These are phyloP conservation scores for Inga laurina DNA, from an alignment of 306 rosid species.

Conservation along the genomic window DNA sequence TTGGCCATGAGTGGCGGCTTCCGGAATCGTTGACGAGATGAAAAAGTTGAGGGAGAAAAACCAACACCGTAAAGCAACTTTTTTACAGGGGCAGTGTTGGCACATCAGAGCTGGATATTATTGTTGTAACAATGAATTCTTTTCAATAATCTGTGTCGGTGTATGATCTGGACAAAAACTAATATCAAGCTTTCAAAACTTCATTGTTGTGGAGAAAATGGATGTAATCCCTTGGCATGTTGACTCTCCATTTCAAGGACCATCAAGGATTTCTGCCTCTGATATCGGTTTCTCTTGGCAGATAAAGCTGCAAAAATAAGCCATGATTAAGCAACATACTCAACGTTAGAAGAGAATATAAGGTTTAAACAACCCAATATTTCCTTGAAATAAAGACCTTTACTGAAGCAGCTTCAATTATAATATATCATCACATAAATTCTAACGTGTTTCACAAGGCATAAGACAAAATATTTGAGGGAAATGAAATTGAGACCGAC, in stretches of 20 bases:
- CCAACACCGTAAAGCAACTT: conserved; percentile 26
- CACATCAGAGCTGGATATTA: conserved; percentile 29
- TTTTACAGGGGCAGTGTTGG: conserved; percentile 17
- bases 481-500: not conserved
- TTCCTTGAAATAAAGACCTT: not conserved
- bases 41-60: conserved; percentile 9
- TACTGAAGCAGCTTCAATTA: not conserved
- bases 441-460: not conserved
- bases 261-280: conserved; percentile 91
- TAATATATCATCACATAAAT: not conserved
- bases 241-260: conserved; percentile 94
- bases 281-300: conserved; percentile 86
- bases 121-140: conserved; percentile 21
- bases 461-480: not conserved
- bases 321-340: not conserved
- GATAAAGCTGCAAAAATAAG: conserved; percentile 67
- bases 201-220: conserved; percentile 58
- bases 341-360: conserved; percentile 8
- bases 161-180: conserved; percentile 34
- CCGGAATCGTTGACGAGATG: conserved; percentile 18
- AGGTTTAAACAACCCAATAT: not conserved
- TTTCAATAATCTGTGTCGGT: conserved; percentile 26
- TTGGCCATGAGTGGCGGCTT: not conserved
- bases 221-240: conserved; percentile 83
- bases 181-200: conserved; percentile 22